Base-by-base conservation (phyloP, 345 rosid species). In the Turritis glabra region DNA sequence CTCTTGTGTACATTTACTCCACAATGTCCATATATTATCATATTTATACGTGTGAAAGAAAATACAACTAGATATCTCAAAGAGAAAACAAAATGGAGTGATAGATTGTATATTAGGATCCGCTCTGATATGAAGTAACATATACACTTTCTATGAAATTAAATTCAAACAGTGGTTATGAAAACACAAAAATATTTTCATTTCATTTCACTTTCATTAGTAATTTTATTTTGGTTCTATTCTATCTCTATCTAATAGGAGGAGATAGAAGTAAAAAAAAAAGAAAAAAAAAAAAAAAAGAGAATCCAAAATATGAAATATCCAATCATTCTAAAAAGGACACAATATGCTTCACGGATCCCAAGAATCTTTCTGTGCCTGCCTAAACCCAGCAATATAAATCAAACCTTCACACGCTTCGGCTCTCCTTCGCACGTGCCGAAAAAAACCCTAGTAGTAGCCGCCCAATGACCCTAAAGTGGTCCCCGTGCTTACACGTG, bases 331-430 rank as follows among this genome's bases (percentile, higher is more conserved):
- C 90, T 81, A 76, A 61, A 85, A 80, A 80, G 74, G 84, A 85
- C 85, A 82, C 84, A 82, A 89, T 89, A 87, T 86, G 84, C 84
- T 78, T 64, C 83, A 72, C 89, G 83, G 89, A 74, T 60, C 71
- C 88, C 86, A 52, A 85, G 76, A 81, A 84, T 87, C 86, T 86
- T 79, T 77, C 84, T 74, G 21, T 88, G 97, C 90, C 86, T 84
- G 89, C 79, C 90, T 80, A 80, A 69, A 80, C 88, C 76, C 80
- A 82, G 96, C 87, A 85, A 80, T 46, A 26, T 27, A 48, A 58
- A 56, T 35, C 75, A 48, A 71, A 71, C 30, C 63, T 50, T 77
- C 75, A 47, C 73, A 47, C 62, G 57, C 60, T 57, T 47, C 46
- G 7, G 7, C 44, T 37, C 30, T 51, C 30, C 62, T 75, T 41